Evolutionary conservation across 23 red algal species (phyloP), one percentile per base, ranked within the genome.

Genomic region (Chondrus crispus): DNA sequence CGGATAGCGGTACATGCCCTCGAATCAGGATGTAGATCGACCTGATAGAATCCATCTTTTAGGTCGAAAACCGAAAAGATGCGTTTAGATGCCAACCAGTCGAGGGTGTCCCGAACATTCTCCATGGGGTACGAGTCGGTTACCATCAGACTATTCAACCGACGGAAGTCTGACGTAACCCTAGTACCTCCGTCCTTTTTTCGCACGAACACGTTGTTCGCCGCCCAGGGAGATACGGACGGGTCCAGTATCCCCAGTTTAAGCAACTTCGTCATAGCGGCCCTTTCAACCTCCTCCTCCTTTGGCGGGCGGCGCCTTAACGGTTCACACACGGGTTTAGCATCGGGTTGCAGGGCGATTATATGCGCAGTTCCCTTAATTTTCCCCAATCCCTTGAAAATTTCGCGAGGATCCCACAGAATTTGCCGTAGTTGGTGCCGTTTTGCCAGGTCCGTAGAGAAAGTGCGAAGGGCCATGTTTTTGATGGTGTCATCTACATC

Each of bases 11-110:
- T 91, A 29, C 29, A 57, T 19, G 7, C 48, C 63, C 16, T 36
- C 19, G 71, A 82, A 22, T 82, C 79, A 10, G 22, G 42, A 1
- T 45, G 48, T 10, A 82, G 66, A 26, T 40, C 52, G 18, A 91
- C 46, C 33, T 91, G 62, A 77, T 78, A 91, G 46, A 82, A 91
- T 5, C 81, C 53, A 70, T 84, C 87, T 42, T 91, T 91, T 58
- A 91, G 46, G 79, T 91, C 87, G 75, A 91, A 41, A 20, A 36
- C 33, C 24, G 87, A 82, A 47, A 51, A 83, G 0, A 91, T 0
- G 9, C 51, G 86, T 46, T 80, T 74, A 19, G 44, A 49, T 76
- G 53, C 75, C 20, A 91, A 42, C 87, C 70, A 79, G 24, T 91
- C 87, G 5, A 91, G 33, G n/a, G 44, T 49, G 24, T 60, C 28